phyloP scores from a whole-genome alignment of 2,329 filamentous ascomycete species.

The Phialemonium atrogriseum region DNA sequence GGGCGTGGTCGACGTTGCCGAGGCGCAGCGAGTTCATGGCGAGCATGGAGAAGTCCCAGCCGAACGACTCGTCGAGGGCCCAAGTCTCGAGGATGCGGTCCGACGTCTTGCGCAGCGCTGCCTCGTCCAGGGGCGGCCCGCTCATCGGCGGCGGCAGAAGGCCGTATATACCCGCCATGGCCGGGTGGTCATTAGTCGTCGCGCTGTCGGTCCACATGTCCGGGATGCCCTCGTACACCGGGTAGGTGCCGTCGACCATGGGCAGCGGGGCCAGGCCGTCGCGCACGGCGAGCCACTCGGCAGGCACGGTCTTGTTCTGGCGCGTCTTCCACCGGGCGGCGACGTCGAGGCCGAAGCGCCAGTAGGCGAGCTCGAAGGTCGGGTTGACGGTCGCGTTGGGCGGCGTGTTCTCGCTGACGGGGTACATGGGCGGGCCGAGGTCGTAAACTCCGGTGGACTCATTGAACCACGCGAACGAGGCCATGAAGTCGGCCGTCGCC shows the following conservation, averaged over 20 bases:
- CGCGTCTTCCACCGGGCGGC: conserved; percentile 44
- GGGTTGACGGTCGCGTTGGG: conserved; percentile 49
- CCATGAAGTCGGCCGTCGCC: conserved; percentile 51
- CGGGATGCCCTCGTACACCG: conserved; percentile 43
- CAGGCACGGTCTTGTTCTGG: conserved; percentile 32
- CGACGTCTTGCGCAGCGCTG: conserved; percentile 26
- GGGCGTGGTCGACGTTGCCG: conserved; percentile 27
- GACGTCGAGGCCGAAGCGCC: conserved; percentile 49
- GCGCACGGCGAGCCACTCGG: conserved; percentile 37
- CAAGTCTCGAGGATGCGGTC: conserved; percentile 27
- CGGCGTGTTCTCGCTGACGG: conserved; percentile 47
- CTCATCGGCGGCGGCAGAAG: conserved; percentile 30
- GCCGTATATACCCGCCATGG: conserved; percentile 33
- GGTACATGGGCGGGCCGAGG: conserved; percentile 35
- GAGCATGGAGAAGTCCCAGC: conserved; percentile 36
- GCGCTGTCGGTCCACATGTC: conserved; percentile 31
- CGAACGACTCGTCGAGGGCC: conserved; percentile 30
- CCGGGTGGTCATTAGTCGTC: conserved; percentile 33
- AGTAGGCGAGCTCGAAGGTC: conserved; percentile 53
- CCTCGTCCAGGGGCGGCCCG: conserved; percentile 25
- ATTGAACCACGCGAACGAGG: conserved; percentile 47
- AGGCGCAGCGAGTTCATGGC: conserved; percentile 34
- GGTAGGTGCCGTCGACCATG: conserved; percentile 38
- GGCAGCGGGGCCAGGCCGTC: conserved; percentile 46
- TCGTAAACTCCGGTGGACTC: conserved; percentile 40